These are phyloP conservation scores for Vitis cinerea DNA, from an alignment of 164 flowering plant genomes.

Conservation along the genomic window DNA sequence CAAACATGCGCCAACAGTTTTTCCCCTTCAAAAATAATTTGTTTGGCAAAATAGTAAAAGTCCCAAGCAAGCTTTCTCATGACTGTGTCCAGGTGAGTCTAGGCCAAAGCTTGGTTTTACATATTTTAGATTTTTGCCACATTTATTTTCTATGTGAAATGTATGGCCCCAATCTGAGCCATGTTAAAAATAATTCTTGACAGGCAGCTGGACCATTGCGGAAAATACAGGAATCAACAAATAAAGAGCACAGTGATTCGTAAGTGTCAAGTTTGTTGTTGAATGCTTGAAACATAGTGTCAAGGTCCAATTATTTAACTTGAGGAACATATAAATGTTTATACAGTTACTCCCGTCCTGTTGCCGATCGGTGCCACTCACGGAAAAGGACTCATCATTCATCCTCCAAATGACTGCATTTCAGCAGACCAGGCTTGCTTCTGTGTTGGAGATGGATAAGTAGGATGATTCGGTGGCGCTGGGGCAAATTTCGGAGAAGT, in stretches of 20 bases:
- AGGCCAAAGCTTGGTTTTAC: no score
- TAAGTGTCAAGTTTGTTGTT: conserved; percentile 22
- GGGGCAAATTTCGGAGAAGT: background rate
- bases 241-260: conserved; percentile 34
- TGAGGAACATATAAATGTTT: background rate
- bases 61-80: no score
- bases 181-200: conserved; percentile 4
- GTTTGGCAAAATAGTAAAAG: no score
- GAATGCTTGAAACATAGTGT: background rate
- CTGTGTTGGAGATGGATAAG: no score
- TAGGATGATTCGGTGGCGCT: background rate
- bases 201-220: conserved; percentile 40
- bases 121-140: no score
- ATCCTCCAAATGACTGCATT: conserved; percentile 9
- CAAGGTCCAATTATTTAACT: background rate
- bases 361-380: conserved; percentile 8
- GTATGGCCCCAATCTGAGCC: background rate
- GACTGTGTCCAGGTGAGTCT: no score
- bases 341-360: conserved; percentile 20
- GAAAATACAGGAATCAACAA: conserved; percentile 27
- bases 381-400: conserved; percentile 25
- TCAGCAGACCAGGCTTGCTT: background rate
- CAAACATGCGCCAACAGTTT: no score
- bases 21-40: no score
- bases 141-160: background rate